Conservation (phyloP, 148 eudicot genomes). For the Nyssa sinensis region DNA sequence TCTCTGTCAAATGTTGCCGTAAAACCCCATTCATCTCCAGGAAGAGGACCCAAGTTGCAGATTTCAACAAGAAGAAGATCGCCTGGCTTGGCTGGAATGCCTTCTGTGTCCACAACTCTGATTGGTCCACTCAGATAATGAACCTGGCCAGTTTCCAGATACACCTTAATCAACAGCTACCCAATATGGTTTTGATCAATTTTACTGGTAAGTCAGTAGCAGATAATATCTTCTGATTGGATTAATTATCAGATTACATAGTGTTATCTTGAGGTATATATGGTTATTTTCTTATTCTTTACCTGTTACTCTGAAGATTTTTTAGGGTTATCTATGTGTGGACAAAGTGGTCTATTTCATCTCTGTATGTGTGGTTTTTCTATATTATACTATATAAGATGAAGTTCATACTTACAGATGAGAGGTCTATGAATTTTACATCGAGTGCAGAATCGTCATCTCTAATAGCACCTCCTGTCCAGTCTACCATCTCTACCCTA, state of each 20-base stretch:
- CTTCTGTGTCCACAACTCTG: constrained; percentile 56
- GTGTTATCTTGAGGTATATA: not conserved
- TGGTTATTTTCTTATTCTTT: not conserved
- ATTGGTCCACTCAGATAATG: constrained; percentile 93
- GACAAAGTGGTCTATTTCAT: not conserved
- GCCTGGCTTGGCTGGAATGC: constrained; percentile 71
- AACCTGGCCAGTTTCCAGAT: constrained; percentile 41
- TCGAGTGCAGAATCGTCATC: constrained; percentile 76
- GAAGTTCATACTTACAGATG: constrained; percentile 50
- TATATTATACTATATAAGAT: not conserved
- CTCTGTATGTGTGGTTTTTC: not conserved
- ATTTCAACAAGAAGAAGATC: constrained; percentile 87
- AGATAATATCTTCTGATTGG: not conserved
- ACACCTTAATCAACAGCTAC: not conserved
- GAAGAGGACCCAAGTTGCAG: constrained; percentile 93
- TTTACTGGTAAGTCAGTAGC: not conserved
- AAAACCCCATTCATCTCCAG: constrained; percentile 94
- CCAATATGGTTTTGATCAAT: not conserved
- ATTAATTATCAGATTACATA: not conserved
- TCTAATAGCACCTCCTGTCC: constrained; percentile 71
- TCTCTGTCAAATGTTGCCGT: constrained; percentile 95
- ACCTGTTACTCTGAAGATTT: not conserved
- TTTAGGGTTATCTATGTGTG: not conserved
- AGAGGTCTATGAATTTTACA: constrained; percentile 64
- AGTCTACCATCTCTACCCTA: constrained; percentile 80